Evolutionary conservation across 1,139 yeast species (phyloP).

Genomic region (Yamadazyma taylorii): DNA sequence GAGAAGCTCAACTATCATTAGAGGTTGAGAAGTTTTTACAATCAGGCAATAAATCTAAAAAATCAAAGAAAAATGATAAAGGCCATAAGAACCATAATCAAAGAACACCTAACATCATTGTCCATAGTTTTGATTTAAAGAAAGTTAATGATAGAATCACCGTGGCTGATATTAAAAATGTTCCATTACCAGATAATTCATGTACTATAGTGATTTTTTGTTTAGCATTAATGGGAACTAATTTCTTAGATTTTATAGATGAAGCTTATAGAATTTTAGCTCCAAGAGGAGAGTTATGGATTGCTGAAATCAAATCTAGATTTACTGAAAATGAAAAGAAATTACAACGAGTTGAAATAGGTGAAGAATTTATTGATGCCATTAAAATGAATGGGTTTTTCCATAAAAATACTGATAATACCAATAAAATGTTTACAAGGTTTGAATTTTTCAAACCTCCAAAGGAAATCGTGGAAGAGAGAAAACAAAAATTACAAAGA

Average conservation of each 20-base stretch:
- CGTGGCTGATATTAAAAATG: slow-evolving; percentile 91
- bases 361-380: slow-evolving; percentile 75
- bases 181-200: slow-evolving; percentile 77
- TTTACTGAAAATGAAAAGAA: slow-evolving; percentile 54
- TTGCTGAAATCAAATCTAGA: slow-evolving; percentile 94
- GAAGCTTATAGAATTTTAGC: slow-evolving; percentile 88
- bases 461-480: slow-evolving; percentile 63
- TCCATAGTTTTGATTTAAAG: slow-evolving; percentile 89
- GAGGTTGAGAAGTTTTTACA: slow-evolving; percentile 57
- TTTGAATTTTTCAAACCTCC: slow-evolving; percentile 93
- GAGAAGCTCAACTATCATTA: slow-evolving; percentile 84
- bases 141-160: slow-evolving; percentile 85
- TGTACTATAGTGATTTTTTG: slow-evolving; percentile 88
- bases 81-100: slow-evolving; percentile 34
- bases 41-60: slow-evolving; percentile 29
- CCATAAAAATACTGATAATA: slow-evolving; percentile 84
- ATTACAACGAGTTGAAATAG: slow-evolving; percentile 41
- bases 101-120: slow-evolving; percentile 45
- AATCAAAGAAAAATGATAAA: slow-evolving; percentile 26
- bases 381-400: slow-evolving; percentile 79
- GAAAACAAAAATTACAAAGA: slow-evolving; percentile 61
- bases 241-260: slow-evolving; percentile 83
- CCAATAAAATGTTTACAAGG: slow-evolving; percentile 90
- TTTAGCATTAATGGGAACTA: slow-evolving; percentile 95
- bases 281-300: slow-evolving; percentile 95